Percentiles rank a stretch among this genome's conserved stretches.
Conservation (phyloP, 2,329 filamentous ascomycete genomes). For the Rosellinia necatrix region DNA sequence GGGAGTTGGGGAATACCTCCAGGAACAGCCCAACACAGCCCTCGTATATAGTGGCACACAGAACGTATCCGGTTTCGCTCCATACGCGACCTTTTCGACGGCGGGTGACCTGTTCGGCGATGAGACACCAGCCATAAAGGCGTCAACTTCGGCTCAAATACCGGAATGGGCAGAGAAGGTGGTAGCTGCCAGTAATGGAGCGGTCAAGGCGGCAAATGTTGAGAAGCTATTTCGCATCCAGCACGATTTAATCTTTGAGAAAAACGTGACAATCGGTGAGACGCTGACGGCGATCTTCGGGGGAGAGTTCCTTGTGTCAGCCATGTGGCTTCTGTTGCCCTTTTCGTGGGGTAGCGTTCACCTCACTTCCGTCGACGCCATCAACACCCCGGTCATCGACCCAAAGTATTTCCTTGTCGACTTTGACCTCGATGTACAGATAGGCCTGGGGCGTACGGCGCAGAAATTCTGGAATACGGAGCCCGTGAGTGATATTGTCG, state of each 20-base stretch:
- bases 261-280: slow-evolving; percentile 52
- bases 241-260: slow-evolving; percentile 53
- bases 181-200: slow-evolving; percentile 35
- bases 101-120: slow-evolving; percentile 44
- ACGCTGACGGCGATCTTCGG: slow-evolving; percentile 45
- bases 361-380: slow-evolving; percentile 43
- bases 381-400: slow-evolving; percentile 44
- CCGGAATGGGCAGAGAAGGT: slow-evolving; percentile 40
- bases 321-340: slow-evolving; percentile 46
- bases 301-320: slow-evolving; percentile 42
- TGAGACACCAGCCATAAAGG: slow-evolving; percentile 31
- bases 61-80: slow-evolving; percentile 30
- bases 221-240: slow-evolving; percentile 50
- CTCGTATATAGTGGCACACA: slow-evolving; percentile 35
- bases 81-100: slow-evolving; percentile 43
- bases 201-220: slow-evolving; percentile 40
- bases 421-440: slow-evolving; percentile 42
- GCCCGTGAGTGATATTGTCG: slow-evolving; percentile 33
- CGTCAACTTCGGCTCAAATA: slow-evolving; percentile 34
- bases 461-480: slow-evolving; percentile 40
- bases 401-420: slow-evolving; percentile 44
- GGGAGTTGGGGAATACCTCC: slow-evolving; percentile 58
- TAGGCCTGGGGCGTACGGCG: slow-evolving; percentile 38
- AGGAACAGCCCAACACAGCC: slow-evolving; percentile 51
- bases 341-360: slow-evolving; percentile 49